Percentiles rank a stretch among this genome's conserved stretches.
Conservation (phyloP, 2,329 filamentous ascomycete species). For the Clonostachys byssicola region DNA sequence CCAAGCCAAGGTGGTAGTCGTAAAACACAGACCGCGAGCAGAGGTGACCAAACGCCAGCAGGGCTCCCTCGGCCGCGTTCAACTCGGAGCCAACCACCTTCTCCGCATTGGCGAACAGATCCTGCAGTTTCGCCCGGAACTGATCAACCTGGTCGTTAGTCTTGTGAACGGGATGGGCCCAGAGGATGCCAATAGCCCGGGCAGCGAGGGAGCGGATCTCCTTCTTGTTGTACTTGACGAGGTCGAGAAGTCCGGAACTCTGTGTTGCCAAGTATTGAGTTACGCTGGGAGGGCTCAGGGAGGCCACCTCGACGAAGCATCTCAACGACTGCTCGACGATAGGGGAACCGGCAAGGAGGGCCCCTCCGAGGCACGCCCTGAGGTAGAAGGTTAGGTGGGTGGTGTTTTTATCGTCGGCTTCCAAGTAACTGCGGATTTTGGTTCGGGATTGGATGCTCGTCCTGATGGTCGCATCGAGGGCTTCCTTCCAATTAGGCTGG, state of each 20-base stretch:
- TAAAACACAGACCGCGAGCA: constrained; percentile 41
- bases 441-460: constrained; percentile 64
- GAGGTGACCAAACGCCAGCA: constrained; percentile 38
- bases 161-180: constrained; percentile 52
- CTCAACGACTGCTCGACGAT: constrained; percentile 43
- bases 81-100: constrained; percentile 28
- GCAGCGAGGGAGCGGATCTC: constrained; percentile 63
- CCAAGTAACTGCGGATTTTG: constrained; percentile 51
- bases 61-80: constrained; percentile 39
- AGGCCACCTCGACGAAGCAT: constrained; percentile 49
- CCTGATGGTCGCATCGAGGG: constrained; percentile 67
- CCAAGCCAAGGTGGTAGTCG: constrained; percentile 5
- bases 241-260: constrained; percentile 47
- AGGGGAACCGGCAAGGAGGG: constrained; percentile 35
- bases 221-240: constrained; percentile 69
- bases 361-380: constrained; percentile 52
- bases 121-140: constrained; percentile 6
- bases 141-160: constrained; percentile 24
- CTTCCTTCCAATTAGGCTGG: constrained; percentile 80
- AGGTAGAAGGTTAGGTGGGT: constrained; percentile 33
- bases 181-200: constrained; percentile 71
- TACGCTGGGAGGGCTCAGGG: constrained; percentile 31
- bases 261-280: constrained; percentile 35
- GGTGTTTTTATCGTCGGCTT: constrained; percentile 30
- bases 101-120: not conserved